phyloP scores from a whole-genome alignment of 1,284 basidiomycete genomes.

The Ganoderma multipileum region DNA sequence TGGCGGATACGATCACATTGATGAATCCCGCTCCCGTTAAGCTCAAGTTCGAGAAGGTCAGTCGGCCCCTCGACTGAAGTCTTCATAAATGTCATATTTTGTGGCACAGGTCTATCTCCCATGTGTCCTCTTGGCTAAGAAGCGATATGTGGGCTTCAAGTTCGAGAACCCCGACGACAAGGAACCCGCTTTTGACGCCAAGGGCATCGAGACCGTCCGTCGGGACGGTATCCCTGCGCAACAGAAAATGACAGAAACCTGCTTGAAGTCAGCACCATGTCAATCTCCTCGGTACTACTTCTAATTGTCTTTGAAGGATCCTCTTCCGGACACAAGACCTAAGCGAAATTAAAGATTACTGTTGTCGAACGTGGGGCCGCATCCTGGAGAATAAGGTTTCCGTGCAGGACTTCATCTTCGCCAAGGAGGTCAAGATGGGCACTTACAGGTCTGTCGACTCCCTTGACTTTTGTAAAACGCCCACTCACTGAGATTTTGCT shows the following conservation, averaged over 20 bases:
- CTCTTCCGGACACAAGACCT: conserved; percentile 91
- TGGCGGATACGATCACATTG: conserved; percentile 87
- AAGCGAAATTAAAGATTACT: conserved; percentile 89
- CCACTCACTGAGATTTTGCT: not conserved
- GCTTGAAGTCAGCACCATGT: conserved; percentile 71
- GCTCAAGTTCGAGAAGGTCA: conserved; percentile 96
- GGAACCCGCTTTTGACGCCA: conserved; percentile 91
- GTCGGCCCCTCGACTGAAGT: conserved; percentile 11
- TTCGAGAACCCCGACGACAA: conserved; percentile 85
- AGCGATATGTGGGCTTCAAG: conserved; percentile 96
- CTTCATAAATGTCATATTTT: not conserved
- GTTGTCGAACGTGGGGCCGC: conserved; percentile 85
- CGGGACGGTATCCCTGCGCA: conserved; percentile 90
- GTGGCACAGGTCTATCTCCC: conserved; percentile 87
- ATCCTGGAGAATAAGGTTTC: conserved; percentile 84
- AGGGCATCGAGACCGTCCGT: conserved; percentile 97
- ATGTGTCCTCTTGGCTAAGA: conserved; percentile 94
- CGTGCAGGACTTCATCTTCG: conserved; percentile 92
- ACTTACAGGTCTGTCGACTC: conserved; percentile 74
- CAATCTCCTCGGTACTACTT: not conserved
- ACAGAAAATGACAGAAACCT: conserved; percentile 88
- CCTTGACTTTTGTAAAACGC: not conserved
- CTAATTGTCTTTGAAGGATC: conserved; percentile 57
- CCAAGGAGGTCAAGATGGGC: conserved; percentile 93
- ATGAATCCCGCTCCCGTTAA: conserved; percentile 92